phyloP scores from a whole-genome alignment of 2,329 filamentous ascomycete genomes.

The Colletotrichum sp. region DNA sequence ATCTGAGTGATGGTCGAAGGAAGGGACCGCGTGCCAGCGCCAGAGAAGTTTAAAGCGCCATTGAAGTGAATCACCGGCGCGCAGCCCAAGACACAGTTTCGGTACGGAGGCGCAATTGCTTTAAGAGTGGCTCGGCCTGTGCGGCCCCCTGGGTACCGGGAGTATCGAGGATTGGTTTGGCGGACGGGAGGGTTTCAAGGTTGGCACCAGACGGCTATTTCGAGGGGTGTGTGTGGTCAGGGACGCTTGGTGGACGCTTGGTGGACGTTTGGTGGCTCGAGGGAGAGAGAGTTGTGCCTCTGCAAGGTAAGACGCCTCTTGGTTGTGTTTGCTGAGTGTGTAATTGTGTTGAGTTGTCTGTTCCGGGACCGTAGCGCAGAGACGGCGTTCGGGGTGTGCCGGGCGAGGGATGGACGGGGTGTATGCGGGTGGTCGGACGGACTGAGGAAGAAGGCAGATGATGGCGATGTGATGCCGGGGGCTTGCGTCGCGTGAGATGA shows the following conservation, averaged over 20 bases:
- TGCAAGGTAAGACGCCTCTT: not conserved
- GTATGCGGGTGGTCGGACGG: slow-evolving; percentile 10
- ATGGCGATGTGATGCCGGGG: not conserved
- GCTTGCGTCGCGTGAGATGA: slow-evolving; percentile 16
- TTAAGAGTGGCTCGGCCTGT: slow-evolving; percentile 18
- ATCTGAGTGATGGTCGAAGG: not conserved
- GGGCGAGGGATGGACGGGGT: not conserved
- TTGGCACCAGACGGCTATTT: not conserved
- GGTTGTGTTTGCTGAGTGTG: not conserved
- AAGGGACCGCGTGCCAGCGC: slow-evolving; percentile 17
- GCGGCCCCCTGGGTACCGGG: slow-evolving; percentile 10
- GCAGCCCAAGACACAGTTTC: slow-evolving; percentile 20
- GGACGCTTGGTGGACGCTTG: not conserved
- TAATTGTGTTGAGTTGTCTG: not conserved
- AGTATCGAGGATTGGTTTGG: slow-evolving; percentile 15
- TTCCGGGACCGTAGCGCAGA: slow-evolving; percentile 11
- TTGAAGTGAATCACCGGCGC: slow-evolving; percentile 18
- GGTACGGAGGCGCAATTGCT: slow-evolving; percentile 17
- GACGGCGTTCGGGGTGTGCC: slow-evolving; percentile 3
- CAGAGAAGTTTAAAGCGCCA: slow-evolving; percentile 19
- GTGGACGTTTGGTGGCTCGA: not conserved
- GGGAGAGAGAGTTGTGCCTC: not conserved
- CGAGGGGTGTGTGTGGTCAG: not conserved
- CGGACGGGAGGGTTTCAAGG: slow-evolving; percentile 16
- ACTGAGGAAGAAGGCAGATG: slow-evolving; percentile 3